Evolutionary conservation across 345 rosid genomes (phyloP), one percentile per base, ranked within the genome.

Genomic region (Litchi chinensis): DNA sequence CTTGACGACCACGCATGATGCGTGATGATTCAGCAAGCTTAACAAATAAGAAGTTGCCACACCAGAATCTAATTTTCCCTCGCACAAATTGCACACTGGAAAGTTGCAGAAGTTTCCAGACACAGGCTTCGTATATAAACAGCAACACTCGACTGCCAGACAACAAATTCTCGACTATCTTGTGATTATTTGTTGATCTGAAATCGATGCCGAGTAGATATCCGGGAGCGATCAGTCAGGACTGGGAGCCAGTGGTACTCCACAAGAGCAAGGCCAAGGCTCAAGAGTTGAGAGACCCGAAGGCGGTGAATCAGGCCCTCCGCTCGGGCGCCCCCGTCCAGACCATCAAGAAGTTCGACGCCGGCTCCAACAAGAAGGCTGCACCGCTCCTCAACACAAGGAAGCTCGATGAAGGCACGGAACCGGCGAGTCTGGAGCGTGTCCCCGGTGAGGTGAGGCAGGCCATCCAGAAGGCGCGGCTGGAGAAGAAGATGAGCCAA

Each of bases 241-340:
- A 92, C 67, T 93, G 98, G 98, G 95, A 95, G 40, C 86, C 97
- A 4, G 94, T 92, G 71, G 91, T 93, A 73, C 85, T 95, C 18
- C 90, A 87, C 89, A 93, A 88, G 80, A 74, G 92, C 40, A 89
- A 83, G 81, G 76, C 86, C 44, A 90, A 86, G 80, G 81, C 86
- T 0, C 91, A 87, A 28, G 92, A 91, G 65, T 82, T 88, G 28
- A 92, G 93, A 21, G 86, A 87, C 80, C 94, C 90, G 10, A 91
- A 92, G 87, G 92, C 90, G 16, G 93, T 93, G 71, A 95, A 95
- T 85, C 83, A 86, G 65, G 97, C 97, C 15, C 82, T 89, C 19
- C 79, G 97, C 40, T 72, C 82, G 28, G 98, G 98, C 3, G 85
- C 78, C 0, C 81, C 89, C 37, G 90, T 95, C 62, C 88, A 88